phyloP scores from a whole-genome alignment of 768 basidiomycete species.

The Russula ochroleuca region DNA sequence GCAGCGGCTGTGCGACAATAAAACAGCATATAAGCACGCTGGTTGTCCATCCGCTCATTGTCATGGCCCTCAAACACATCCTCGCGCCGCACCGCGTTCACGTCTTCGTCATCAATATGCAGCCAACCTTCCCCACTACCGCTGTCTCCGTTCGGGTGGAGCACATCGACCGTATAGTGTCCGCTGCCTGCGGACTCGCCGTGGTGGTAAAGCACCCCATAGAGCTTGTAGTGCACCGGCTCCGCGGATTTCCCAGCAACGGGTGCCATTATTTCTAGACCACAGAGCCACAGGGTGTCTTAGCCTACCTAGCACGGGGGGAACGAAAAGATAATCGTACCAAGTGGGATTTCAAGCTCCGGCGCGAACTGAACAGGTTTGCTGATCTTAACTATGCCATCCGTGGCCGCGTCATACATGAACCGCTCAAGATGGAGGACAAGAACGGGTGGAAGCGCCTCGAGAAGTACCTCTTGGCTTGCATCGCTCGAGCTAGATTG shows the following conservation, averaged over 20 bases:
- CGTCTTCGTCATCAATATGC: too few species aligned
- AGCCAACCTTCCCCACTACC: too few species aligned
- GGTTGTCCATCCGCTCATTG: too few species aligned
- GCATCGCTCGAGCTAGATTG: slow-evolving; percentile 49
- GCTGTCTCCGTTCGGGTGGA: too few species aligned
- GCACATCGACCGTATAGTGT: too few species aligned
- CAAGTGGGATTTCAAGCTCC: slow-evolving; percentile 69
- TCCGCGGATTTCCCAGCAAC: slow-evolving; percentile 46
- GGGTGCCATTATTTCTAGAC: slow-evolving; percentile 30
- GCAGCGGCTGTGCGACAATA: too few species aligned
- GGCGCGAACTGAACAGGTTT: slow-evolving; percentile 77
- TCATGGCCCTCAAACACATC: too few species aligned
- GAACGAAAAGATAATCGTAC: slow-evolving; percentile 37
- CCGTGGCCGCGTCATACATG: slow-evolving; percentile 69
- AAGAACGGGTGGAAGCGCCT: slow-evolving; percentile 76
- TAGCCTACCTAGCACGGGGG: not conserved
- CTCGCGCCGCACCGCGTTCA: too few species aligned
- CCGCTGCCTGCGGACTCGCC: too few species aligned
- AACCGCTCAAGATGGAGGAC: slow-evolving; percentile 91
- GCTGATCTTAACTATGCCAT: slow-evolving; percentile 78
- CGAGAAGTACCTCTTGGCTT: slow-evolving; percentile 67
- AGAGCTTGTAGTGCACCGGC: slow-evolving; percentile 64
- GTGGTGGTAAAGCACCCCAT: slow-evolving; percentile 56
- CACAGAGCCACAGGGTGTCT: not conserved
- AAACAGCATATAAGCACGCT: too few species aligned